These are phyloP conservation scores for Geum urbanum DNA, from an alignment of 306 rosid species.

Conservation along the genomic window DNA sequence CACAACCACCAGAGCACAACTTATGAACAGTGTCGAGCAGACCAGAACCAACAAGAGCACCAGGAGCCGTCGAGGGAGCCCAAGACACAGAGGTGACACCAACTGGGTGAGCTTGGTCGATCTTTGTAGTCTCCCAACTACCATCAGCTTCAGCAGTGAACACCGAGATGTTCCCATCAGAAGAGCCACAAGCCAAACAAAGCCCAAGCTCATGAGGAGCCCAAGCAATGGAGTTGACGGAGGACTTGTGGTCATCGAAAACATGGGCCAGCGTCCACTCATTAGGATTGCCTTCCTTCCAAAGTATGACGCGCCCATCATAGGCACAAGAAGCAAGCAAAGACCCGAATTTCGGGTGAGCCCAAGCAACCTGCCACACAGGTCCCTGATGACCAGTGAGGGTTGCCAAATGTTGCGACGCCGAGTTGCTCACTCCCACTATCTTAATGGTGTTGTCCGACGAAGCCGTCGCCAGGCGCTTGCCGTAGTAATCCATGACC, in stretches of 20 bases:
- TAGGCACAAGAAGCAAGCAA: constrained; percentile 71
- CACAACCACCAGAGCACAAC: constrained; percentile 89
- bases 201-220: constrained; percentile 82
- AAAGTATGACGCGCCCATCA: constrained; percentile 64
- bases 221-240: constrained; percentile 80
- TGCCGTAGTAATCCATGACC: constrained; percentile 81
- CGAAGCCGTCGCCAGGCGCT: constrained; percentile 78
- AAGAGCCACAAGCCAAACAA: constrained; percentile 76
- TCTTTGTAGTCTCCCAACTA: constrained; percentile 72
- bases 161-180: constrained; percentile 81
- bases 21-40: constrained; percentile 76
- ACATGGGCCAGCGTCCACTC: constrained; percentile 75
- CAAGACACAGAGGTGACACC: constrained; percentile 91
- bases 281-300: constrained; percentile 84
- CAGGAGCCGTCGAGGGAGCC: constrained; percentile 81
- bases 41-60: constrained; percentile 72
- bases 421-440: constrained; percentile 63
- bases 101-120: constrained; percentile 76
- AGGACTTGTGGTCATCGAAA: constrained; percentile 65
- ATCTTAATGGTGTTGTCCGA: constrained; percentile 83
- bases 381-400: constrained; percentile 78
- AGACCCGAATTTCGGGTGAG: constrained; percentile 80
- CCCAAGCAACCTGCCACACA: constrained; percentile 82
- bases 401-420: constrained; percentile 75
- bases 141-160: constrained; percentile 67